Evolutionary conservation across 139 green algal species (phyloP).

Genomic region (Chlamydomonas applanata): DNA sequence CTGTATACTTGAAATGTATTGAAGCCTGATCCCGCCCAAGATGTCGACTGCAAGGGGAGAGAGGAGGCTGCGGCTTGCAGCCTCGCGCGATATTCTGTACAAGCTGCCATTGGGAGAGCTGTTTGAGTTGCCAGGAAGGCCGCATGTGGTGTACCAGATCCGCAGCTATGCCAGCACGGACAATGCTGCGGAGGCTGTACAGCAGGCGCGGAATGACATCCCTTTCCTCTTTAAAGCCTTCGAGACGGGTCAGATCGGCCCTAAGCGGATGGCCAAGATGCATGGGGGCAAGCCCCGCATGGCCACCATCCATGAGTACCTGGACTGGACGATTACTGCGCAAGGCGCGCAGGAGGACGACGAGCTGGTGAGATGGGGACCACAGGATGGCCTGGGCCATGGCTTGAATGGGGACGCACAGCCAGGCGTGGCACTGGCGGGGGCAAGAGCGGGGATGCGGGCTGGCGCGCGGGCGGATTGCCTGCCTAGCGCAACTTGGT

Average conservation of each 20-base stretch:
- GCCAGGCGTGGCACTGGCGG: too few species aligned
- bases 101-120: constrained; percentile 50
- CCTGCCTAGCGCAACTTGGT: too few species aligned
- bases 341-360: constrained; percentile 56
- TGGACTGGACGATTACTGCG: constrained; percentile 92
- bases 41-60: constrained; percentile 39
- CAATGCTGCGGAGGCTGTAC: constrained; percentile 22
- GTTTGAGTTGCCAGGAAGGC: constrained; percentile 73
- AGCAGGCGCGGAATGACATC: constrained; percentile 59
- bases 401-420: too few species aligned
- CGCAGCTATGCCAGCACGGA: constrained; percentile 43
- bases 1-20: too few species aligned
- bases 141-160: constrained; percentile 67
- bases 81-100: constrained; percentile 26
- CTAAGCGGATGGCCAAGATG: constrained; percentile 60
- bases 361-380: constrained; percentile 52
- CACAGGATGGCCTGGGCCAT: too few species aligned
- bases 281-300: constrained; percentile 62
- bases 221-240: constrained; percentile 93
- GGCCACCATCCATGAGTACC: constrained; percentile 93
- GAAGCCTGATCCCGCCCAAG: background rate
- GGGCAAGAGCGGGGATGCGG: too few species aligned
- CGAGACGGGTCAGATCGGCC: constrained; percentile 76
- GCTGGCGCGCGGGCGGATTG: too few species aligned
- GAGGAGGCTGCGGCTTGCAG: constrained; percentile 19